Evolutionary conservation across 2,329 filamentous ascomycete species (phyloP), one percentile per base, ranked within the genome.

Genomic region (Stromatinia cepivora): DNA sequence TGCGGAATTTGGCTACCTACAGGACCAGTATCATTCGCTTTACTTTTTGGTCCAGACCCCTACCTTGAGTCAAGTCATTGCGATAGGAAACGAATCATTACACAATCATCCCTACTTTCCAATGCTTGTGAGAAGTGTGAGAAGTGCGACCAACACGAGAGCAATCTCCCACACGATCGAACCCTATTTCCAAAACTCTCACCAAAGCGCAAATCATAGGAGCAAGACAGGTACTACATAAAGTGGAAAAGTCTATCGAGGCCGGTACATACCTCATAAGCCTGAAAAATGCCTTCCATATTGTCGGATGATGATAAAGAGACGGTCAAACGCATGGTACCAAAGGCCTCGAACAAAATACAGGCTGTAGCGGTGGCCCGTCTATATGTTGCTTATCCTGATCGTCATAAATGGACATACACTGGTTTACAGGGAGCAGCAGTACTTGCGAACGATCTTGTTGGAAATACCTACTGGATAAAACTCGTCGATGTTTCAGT

Each of bases 401-500:
- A 95, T 82, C 87, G 86, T 72, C 87, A 89, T 72, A 88, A 85
- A 93, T 99, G 95, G 95, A 94, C 89, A 39, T 97, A 94, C 79
- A 97, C 94, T 0, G 95, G 94, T 20, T 82, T 98, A 58, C 95
- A 98, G 80, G 95, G 95, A 66, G 95, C 95, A 64, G 87, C 90
- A 48, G 94, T 97, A 66, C 87, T 99, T 73, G 91, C 93, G 74
- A 97, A 98, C 80, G 95, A 99, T 79, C 82, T 97, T 52, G 93
- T 98, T 39, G 95, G 95, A 73, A 91, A 97, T 80, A 97, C 95
- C 0, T 97, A 94, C 81, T 99, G 94, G 93, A 84, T 99, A 75
- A 99, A 99, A 84, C 84, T 99, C 82, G 95, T 99, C 65, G 95
- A 99, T 80, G 89, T 99, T 69, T 97, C 93, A 79, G 93, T 97